phyloP scores from a whole-genome alignment of 305 asterid genomes.

The Plantago coronopus region DNA sequence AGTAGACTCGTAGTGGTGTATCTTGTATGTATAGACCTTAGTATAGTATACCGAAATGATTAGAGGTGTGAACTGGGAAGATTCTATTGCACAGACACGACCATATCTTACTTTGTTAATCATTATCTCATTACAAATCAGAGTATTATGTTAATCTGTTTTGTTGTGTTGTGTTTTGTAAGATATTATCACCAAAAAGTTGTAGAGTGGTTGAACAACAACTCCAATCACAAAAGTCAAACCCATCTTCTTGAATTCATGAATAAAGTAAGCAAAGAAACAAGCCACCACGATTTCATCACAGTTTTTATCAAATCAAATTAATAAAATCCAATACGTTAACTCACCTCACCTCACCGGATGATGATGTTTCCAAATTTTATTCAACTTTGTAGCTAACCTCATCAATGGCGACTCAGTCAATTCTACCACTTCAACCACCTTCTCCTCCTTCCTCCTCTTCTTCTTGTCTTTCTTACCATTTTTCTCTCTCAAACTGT shows the following conservation, averaged over 20 bases:
- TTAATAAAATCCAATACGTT: constrained; percentile 38
- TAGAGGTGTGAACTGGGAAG: constrained; percentile 7
- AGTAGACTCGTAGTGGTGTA: no score
- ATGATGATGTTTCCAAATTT: constrained; percentile 30
- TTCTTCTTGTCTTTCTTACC: constrained; percentile 9
- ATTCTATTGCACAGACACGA: neutral
- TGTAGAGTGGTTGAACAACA: constrained; percentile 31
- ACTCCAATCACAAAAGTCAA: constrained; percentile 37
- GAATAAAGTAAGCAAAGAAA: constrained; percentile 24
- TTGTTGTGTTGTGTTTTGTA: no score
- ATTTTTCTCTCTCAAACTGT: constrained; percentile 23
- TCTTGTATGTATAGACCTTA: no score
- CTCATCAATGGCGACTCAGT: constrained; percentile 38
- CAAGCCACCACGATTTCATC: constrained; percentile 24
- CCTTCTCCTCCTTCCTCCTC: no score
- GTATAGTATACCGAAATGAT: neutral
- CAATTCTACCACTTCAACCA: constrained; percentile 23
- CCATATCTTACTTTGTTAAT: neutral
- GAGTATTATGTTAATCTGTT: no score
- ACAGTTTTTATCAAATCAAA: no score
- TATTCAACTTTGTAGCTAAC: constrained; percentile 23
- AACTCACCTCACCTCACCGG: constrained; percentile 17
- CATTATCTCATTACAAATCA: neutral
- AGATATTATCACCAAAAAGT: neutral
- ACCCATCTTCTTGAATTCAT: constrained; percentile 8